phyloP scores from a whole-genome alignment of 2,329 filamentous ascomycete species.

The Penicillium sp. region DNA sequence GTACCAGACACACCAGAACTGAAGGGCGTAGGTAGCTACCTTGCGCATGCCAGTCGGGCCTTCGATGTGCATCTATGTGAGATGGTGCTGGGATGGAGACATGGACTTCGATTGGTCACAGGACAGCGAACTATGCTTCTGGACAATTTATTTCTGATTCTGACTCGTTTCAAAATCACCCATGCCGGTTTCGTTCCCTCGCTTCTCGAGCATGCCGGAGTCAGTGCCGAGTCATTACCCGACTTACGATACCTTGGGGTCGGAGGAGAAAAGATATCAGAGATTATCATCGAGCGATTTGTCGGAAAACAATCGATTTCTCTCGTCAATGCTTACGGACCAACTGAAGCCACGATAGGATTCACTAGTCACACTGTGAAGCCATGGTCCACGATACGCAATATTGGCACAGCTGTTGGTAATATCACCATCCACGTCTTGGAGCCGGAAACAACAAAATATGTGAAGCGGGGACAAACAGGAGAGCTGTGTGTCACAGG shows the following conservation, averaged over 20 bases:
- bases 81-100: slow-evolving; percentile 20
- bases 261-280: slow-evolving; percentile 20
- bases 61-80: slow-evolving; percentile 21
- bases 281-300: slow-evolving; percentile 17
- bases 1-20: slow-evolving; percentile 11
- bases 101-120: slow-evolving; percentile 18
- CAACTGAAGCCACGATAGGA: slow-evolving; percentile 20
- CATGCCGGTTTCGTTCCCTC: slow-evolving; percentile 18
- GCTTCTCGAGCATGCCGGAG: slow-evolving; percentile 14
- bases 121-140: slow-evolving; percentile 14
- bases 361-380: slow-evolving; percentile 12
- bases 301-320: slow-evolving; percentile 9
- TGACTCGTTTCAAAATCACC: slow-evolving; percentile 4
- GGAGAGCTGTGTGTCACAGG: slow-evolving; percentile 19
- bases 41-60: slow-evolving; percentile 21
- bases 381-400: slow-evolving; percentile 12
- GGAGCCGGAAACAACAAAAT: slow-evolving; percentile 4
- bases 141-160: slow-evolving; percentile 12
- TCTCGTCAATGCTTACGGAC: slow-evolving; percentile 18
- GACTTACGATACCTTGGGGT: slow-evolving; percentile 15
- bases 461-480: slow-evolving; percentile 14
- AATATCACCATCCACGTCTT: slow-evolving; percentile 14
- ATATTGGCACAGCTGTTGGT: slow-evolving; percentile 15
- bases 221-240: slow-evolving; percentile 11
- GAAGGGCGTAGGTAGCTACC: slow-evolving; percentile 13